Conservation (phyloP, 495 filamentous ascomycete species). For the Pyrenula aspistea region DNA sequence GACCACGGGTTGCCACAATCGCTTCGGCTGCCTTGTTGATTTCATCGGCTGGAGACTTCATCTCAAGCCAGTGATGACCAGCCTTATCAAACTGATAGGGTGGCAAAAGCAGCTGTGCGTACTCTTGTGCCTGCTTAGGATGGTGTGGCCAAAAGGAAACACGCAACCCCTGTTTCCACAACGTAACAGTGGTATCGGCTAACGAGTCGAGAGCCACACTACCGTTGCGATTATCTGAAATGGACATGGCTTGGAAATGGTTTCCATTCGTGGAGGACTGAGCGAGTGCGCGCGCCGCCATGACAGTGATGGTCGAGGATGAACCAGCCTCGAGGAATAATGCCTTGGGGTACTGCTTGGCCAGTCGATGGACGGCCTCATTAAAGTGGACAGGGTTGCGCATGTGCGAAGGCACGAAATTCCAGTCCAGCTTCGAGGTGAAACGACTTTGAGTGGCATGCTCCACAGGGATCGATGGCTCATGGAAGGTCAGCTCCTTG, state of each 20-base stretch:
- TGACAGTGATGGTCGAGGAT: constrained; percentile 8
- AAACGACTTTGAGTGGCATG: not conserved
- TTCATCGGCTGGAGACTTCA: constrained; percentile 5
- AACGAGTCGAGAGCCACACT: constrained; percentile 4
- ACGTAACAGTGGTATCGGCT: constrained; percentile 4
- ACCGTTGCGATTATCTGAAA: constrained; percentile 2
- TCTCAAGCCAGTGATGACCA: not conserved
- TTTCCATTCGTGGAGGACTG: not conserved
- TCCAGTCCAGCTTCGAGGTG: constrained; percentile 1
- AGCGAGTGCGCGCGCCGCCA: constrained; percentile 4
- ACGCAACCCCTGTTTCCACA: constrained; percentile 10
- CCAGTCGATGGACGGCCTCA: constrained; percentile 9
- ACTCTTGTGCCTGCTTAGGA: constrained; percentile 6
- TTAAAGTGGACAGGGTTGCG: constrained; percentile 10
- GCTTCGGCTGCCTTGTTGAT: constrained; percentile 5
- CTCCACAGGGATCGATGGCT: constrained; percentile 9
- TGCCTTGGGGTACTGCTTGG: constrained; percentile 1
- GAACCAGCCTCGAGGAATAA: constrained; percentile 13
- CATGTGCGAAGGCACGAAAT: constrained; percentile 8
- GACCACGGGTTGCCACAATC: not conserved
- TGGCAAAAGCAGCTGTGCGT: constrained; percentile 19
- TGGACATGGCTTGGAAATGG: constrained; percentile 9
- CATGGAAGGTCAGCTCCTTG: constrained; percentile 5
- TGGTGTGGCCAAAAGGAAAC: constrained; percentile 9
- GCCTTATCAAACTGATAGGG: constrained; percentile 30